phyloP scores from a whole-genome alignment of 1,284 basidiomycete species.

The Ganoderma boninense region DNA sequence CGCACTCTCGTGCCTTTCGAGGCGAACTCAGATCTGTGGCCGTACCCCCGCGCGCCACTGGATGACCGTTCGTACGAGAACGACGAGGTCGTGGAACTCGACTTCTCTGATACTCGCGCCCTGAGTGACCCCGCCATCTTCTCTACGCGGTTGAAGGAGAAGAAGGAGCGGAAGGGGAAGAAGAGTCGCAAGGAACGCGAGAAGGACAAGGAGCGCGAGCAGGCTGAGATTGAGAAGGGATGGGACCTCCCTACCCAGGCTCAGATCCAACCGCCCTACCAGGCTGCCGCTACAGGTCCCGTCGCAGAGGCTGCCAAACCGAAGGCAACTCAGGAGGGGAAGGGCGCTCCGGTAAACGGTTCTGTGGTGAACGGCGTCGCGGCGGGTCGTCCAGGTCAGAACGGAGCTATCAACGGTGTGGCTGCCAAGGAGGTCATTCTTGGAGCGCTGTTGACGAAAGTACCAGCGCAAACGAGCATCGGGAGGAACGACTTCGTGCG shows the following conservation, averaged over 20 bases:
- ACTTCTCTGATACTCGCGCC: conserved; percentile 73
- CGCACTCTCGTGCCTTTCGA: conserved; percentile 62
- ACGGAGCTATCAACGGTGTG: conserved; percentile 20
- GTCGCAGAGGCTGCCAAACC: conserved; percentile 22
- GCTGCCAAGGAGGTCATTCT: conserved; percentile 43
- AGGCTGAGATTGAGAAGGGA: conserved; percentile 64
- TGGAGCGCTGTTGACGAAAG: conserved; percentile 36
- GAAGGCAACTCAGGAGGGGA: background rate
- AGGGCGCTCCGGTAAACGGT: background rate
- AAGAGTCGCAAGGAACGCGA: conserved; percentile 48
- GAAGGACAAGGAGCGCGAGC: conserved; percentile 52
- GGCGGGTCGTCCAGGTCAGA: conserved; percentile 1
- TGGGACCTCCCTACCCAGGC: conserved; percentile 59
- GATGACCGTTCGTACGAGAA: conserved; percentile 50
- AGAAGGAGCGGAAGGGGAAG: conserved; percentile 42
- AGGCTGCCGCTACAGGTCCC: conserved; percentile 17
- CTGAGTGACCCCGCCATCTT: conserved; percentile 69
- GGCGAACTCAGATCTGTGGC: conserved; percentile 69
- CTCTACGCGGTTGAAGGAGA: conserved; percentile 45
- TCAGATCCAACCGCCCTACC: conserved; percentile 22
- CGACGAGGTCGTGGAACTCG: conserved; percentile 66
- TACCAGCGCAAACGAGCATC: conserved; percentile 36
- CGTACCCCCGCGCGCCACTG: conserved; percentile 60
- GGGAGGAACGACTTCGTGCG: conserved; percentile 71
- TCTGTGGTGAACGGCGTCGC: background rate